Evolutionary conservation across 345 rosid species (phyloP).

Genomic region (Conringia planisiliqua): DNA sequence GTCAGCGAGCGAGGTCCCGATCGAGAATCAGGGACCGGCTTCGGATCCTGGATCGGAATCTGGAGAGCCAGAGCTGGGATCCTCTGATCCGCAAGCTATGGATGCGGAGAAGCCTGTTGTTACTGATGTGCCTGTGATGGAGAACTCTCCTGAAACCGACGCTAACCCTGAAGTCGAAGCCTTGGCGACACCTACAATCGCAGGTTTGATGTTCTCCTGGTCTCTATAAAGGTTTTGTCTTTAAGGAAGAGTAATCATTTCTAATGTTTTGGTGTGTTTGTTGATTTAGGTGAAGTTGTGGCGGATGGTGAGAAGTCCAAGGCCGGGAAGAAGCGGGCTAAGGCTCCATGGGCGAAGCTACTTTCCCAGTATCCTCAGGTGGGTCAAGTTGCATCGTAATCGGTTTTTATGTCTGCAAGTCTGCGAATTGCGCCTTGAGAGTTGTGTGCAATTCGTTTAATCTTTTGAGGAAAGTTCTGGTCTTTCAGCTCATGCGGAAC

Average conservation of each 20-base stretch:
- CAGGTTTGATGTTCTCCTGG: slow-evolving; percentile 41
- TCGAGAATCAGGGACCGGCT: slow-evolving; percentile 36
- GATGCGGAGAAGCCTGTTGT: slow-evolving; percentile 42
- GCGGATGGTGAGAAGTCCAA: slow-evolving; percentile 25
- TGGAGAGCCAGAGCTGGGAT: slow-evolving; percentile 52
- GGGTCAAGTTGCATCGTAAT: slow-evolving; percentile 12
- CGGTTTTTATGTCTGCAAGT: background rate
- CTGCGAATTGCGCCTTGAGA: background rate
- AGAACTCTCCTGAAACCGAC: slow-evolving; percentile 44
- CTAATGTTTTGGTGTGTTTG: slow-evolving; percentile 15
- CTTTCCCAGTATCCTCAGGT: slow-evolving; percentile 89
- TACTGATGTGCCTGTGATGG: slow-evolving; percentile 35
- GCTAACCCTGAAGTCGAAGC: slow-evolving; percentile 47
- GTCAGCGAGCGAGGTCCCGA: slow-evolving; percentile 45
- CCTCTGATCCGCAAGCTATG: slow-evolving; percentile 58
- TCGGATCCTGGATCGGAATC: slow-evolving; percentile 58
- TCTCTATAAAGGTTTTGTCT: background rate
- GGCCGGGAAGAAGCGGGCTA: slow-evolving; percentile 37
- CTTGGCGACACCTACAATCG: slow-evolving; percentile 45
- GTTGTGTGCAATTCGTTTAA: background rate
- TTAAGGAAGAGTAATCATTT: background rate
- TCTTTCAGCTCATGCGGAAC: slow-evolving; percentile 7
- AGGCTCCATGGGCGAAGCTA: slow-evolving; percentile 84
- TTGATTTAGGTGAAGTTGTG: slow-evolving; percentile 44
- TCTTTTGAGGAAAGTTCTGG: background rate